Conservation (phyloP, 1,139 yeast genomes). For the Nadsonia starkeyi-henricii region DNA sequence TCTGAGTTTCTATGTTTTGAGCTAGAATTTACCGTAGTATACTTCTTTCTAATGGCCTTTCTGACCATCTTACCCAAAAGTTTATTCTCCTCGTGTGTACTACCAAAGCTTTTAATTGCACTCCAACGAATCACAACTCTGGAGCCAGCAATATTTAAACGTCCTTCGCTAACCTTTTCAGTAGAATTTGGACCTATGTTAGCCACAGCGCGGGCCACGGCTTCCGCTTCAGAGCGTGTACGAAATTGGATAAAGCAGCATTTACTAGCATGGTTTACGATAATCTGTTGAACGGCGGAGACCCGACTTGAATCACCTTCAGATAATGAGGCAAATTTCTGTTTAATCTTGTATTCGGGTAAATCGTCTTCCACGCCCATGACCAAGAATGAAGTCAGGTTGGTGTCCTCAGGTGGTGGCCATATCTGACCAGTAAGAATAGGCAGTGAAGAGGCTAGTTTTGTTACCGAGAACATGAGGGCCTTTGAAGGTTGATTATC, state of each 20-base stretch:
- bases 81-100: constrained; percentile 32
- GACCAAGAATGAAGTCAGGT: constrained; percentile 45
- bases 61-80: constrained; percentile 42
- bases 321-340: constrained; percentile 32
- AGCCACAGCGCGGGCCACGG: constrained; percentile 16
- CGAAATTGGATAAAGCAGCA: constrained; percentile 52
- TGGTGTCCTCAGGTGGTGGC: constrained; percentile 30
- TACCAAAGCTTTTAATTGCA: constrained; percentile 37
- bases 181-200: too few species aligned
- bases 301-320: constrained; percentile 14
- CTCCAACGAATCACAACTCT: constrained; percentile 62
- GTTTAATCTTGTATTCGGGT: constrained; percentile 47
- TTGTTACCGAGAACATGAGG: constrained; percentile 31
- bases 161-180: constrained; percentile 18
- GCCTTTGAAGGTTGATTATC: constrained; percentile 10
- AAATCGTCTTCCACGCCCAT: constrained; percentile 56
- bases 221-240: constrained; percentile 42
- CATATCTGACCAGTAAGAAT: constrained; percentile 37
- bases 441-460: constrained; percentile 42
- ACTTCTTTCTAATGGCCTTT: constrained; percentile 37
- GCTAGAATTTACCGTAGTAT: background rate
- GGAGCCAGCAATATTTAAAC: constrained; percentile 29
- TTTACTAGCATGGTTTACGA: constrained; percentile 43
- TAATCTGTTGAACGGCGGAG: background rate
- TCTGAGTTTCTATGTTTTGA: background rate